phyloP scores from a whole-genome alignment of 2,329 filamentous ascomycete genomes.

The Arthrobotrys iridis region DNA sequence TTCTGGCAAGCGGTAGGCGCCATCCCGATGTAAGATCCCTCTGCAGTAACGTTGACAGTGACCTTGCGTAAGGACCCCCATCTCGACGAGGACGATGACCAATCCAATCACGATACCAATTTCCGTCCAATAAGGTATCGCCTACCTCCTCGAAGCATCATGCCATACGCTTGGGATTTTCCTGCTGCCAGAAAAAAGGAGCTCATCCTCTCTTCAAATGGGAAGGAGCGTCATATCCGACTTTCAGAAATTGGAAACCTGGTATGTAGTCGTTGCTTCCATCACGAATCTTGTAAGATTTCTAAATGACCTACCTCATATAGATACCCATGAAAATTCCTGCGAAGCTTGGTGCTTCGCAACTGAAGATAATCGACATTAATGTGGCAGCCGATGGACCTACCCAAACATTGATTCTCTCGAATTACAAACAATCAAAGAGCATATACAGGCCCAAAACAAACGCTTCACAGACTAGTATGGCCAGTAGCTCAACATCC shows the following conservation, averaged over 20 bases:
- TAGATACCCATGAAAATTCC: slow-evolving; percentile 81
- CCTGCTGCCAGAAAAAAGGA: slow-evolving; percentile 97
- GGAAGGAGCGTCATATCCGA: slow-evolving; percentile 89
- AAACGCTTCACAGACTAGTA: slow-evolving; percentile 68
- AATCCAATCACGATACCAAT: slow-evolving; percentile 76
- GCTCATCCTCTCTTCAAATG: slow-evolving; percentile 80
- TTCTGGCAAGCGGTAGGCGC: slow-evolving; percentile 81
- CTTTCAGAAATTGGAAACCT: slow-evolving; percentile 95
- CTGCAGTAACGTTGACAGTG: neutral
- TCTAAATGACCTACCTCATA: neutral
- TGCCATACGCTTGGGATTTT: slow-evolving; percentile 99
- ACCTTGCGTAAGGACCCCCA: slow-evolving; percentile 73
- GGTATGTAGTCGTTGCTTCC: slow-evolving; percentile 63
- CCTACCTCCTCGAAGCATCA: slow-evolving; percentile 91
- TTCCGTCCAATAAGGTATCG: slow-evolving; percentile 95
- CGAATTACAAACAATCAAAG: slow-evolving; percentile 91
- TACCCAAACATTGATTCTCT: slow-evolving; percentile 91
- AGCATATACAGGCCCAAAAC: slow-evolving; percentile 83
- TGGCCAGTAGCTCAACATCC: slow-evolving; percentile 69
- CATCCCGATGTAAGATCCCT: neutral
- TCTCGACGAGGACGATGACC: slow-evolving; percentile 85
- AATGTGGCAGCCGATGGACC: slow-evolving; percentile 95
- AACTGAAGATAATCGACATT: slow-evolving; percentile 91
- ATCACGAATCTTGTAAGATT: neutral
- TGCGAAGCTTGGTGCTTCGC: slow-evolving; percentile 69